phyloP scores from a whole-genome alignment of 345 rosid species.

The Citrus mangshanensis region DNA sequence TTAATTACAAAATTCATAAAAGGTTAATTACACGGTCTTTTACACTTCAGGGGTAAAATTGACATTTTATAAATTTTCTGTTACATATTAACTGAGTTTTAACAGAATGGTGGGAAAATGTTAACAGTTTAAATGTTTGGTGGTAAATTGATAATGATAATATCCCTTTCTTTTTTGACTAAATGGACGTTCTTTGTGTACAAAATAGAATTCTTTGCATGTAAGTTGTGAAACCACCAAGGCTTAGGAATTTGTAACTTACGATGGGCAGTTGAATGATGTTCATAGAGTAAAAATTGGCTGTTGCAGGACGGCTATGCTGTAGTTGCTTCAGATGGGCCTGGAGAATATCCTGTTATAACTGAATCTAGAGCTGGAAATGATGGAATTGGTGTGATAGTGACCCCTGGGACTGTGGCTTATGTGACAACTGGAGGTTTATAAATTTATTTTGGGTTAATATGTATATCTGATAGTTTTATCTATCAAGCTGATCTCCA shows the following conservation, averaged over 20 bases:
- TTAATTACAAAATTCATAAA: too few species aligned
- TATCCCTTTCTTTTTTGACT: neutral
- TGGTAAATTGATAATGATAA: too few species aligned
- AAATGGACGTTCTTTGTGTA: neutral
- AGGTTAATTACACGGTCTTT: too few species aligned
- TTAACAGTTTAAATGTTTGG: too few species aligned
- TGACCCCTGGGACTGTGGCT: constrained; percentile 91
- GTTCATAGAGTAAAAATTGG: neutral
- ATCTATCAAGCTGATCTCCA: neutral
- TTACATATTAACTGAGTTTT: too few species aligned
- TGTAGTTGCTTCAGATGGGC: constrained; percentile 91
- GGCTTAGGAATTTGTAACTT: neutral
- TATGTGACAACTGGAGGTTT: constrained; percentile 98
- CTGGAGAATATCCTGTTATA: constrained; percentile 82
- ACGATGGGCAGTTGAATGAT: neutral
- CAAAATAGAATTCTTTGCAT: neutral
- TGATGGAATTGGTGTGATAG: constrained; percentile 74
- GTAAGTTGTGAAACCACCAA: neutral
- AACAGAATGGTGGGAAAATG: too few species aligned
- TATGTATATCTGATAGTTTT: neutral
- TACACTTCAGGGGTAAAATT: too few species aligned
- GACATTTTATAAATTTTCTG: too few species aligned
- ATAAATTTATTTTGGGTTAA: constrained; percentile 5
- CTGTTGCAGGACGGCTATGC: constrained; percentile 91
- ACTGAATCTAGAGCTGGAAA: constrained; percentile 97